Evolutionary conservation across 2,329 filamentous ascomycete species (phyloP), one percentile per base, ranked within the genome.

Genomic region (Cladosporium sp.): DNA sequence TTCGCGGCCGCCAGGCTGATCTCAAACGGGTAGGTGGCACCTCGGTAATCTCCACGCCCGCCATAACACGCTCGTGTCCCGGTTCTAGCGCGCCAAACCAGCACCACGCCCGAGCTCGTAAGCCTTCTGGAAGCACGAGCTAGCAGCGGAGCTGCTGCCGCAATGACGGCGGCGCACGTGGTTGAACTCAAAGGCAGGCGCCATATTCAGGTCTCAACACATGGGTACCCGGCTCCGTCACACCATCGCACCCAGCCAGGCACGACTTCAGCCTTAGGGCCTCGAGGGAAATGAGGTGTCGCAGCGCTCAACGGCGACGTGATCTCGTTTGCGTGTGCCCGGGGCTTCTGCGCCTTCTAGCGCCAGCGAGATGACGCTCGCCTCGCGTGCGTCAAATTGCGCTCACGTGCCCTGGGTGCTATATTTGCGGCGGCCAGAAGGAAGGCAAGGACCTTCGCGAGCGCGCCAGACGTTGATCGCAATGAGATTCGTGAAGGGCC

Each of bases 101-200:
- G 28, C 43, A 54, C 36, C 17, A 15, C 17, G 17, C 5, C 40
- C 39, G 25, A n/a, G 39, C 25, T 28, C 15, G 22, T 12, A 47
- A 47, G 43, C 43, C 40, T 55, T 55, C 52, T 55, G 38, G 52
- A 55, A 55, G 52, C 52, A 43, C 39, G 52, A 34, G 52, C 52
- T 55, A 47, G 39, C 47, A 37, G 40, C 39, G 17, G 22, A 28
- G 43, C 43, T 47, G 30, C 43, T 47, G 43, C 43, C 43, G 52
- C 28, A 55, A 45, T 45, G 52, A 55, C 52, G 52, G 52, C 39
- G 52, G 3, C 17, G 52, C 52, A 55, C 52, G 52, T 55, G 52
- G 52, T 45, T 11, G 28, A 55, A 55, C 28, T 45, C 40, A 28
- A 37, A 52, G 22, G 19, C 30, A 50, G 30, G 47, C 30, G 50